Evolutionary conservation across 2,329 filamentous ascomycete genomes (phyloP).

Genomic region (Aspergillus fumigatus): DNA sequence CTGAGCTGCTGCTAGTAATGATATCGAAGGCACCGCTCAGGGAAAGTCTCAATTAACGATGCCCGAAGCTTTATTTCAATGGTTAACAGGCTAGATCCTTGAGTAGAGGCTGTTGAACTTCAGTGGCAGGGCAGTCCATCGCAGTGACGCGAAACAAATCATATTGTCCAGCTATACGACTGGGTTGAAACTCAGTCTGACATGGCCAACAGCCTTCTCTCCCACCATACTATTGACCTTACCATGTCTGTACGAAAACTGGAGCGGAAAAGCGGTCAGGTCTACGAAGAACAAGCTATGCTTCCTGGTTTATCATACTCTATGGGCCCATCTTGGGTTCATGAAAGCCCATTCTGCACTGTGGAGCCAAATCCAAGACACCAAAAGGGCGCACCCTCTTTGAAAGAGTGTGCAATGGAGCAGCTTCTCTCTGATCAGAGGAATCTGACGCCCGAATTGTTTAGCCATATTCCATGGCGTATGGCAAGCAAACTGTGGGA

Average conservation of each 20-base stretch:
- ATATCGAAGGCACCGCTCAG: background rate
- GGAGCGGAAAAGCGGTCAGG: slow-evolving; percentile 11
- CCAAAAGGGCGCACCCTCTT: slow-evolving; percentile 24
- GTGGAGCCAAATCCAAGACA: slow-evolving; percentile 22
- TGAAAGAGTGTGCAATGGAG: slow-evolving; percentile 34
- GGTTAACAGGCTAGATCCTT: background rate
- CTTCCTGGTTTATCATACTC: slow-evolving; percentile 3
- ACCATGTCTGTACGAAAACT: slow-evolving; percentile 1
- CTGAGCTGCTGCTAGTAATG: background rate
- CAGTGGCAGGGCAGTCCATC: background rate
- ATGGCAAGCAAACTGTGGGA: slow-evolving; percentile 39
- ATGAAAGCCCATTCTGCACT: slow-evolving; percentile 35
- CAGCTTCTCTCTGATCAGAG: slow-evolving; percentile 34
- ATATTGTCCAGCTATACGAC: background rate
- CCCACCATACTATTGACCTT: background rate
- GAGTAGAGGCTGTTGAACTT: background rate
- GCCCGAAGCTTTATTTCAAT: background rate
- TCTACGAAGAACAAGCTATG: slow-evolving; percentile 10
- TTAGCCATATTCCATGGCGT: slow-evolving; percentile 36
- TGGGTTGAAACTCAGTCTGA: background rate
- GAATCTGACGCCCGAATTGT: slow-evolving; percentile 29
- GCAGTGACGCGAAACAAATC: background rate
- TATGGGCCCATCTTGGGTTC: slow-evolving; percentile 33
- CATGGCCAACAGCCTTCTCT: background rate
- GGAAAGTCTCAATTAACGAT: background rate